phyloP scores from a whole-genome alignment of 2,329 filamentous ascomycete species.

The Exophiala xenobiotica region DNA sequence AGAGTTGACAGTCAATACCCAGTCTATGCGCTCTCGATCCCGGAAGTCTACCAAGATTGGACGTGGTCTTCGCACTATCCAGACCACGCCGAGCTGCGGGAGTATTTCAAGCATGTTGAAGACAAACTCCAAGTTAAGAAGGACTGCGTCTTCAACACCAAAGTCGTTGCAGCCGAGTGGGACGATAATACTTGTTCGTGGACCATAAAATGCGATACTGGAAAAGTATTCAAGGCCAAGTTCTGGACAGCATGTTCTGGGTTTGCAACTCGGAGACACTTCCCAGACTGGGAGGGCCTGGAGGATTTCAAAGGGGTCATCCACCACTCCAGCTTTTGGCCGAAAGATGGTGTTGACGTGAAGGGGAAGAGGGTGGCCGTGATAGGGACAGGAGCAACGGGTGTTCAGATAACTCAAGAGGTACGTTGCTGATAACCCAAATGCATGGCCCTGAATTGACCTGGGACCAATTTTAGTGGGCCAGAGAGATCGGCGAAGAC shows the following conservation, averaged over 20 bases:
- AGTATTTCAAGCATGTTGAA: constrained; percentile 20
- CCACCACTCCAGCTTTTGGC: constrained; percentile 62
- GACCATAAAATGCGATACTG: constrained; percentile 43
- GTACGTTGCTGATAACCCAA: constrained; percentile 35
- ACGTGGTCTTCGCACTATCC: constrained; percentile 24
- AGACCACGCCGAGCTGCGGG: constrained; percentile 16
- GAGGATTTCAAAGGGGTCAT: constrained; percentile 60
- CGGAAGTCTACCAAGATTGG: constrained; percentile 43
- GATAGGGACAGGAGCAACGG: constrained; percentile 64
- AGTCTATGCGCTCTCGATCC: constrained; percentile 54
- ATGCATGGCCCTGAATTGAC: no score
- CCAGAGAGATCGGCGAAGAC: constrained; percentile 47
- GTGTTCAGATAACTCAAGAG: constrained; percentile 64
- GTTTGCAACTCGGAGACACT: constrained; percentile 58
- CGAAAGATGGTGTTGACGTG: constrained; percentile 53
- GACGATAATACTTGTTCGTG: constrained; percentile 40
- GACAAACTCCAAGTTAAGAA: constrained; percentile 34
- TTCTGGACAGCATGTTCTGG: constrained; percentile 35
- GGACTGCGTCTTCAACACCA: constrained; percentile 37
- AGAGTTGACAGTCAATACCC: constrained; percentile 50
- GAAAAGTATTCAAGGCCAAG: constrained; percentile 26
- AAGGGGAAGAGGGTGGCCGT: constrained; percentile 62
- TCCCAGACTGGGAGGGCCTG: constrained; percentile 61
- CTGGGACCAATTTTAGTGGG: constrained; percentile 9
- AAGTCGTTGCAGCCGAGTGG: constrained; percentile 40